These are phyloP conservation scores for Phlebopus sp. DNA, from an alignment of 1,284 basidiomycete species.

Conservation along the genomic window DNA sequence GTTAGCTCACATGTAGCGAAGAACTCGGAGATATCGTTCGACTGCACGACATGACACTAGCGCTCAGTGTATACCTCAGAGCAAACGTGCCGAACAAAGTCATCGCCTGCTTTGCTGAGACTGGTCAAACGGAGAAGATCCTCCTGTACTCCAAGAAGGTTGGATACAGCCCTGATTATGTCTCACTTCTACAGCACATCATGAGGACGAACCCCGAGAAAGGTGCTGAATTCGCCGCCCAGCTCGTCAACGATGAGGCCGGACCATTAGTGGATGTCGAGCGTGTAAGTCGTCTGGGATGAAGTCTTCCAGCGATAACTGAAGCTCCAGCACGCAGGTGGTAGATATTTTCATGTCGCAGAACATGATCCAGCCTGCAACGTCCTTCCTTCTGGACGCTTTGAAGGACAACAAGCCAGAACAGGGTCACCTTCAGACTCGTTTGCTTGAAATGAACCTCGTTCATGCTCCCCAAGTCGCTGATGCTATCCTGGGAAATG, in stretches of 20 bases:
- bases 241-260: slow-evolving; percentile 90
- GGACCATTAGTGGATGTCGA: slow-evolving; percentile 96
- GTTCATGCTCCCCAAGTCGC: slow-evolving; percentile 98
- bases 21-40: slow-evolving; percentile 98
- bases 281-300: slow-evolving; percentile 51
- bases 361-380: slow-evolving; percentile 99
- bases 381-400: slow-evolving; percentile 97
- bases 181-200: slow-evolving; percentile 93
- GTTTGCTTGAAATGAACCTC: slow-evolving; percentile 97
- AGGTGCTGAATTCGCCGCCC: slow-evolving; percentile 96
- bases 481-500: slow-evolving; percentile 97
- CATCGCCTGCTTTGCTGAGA: slow-evolving; percentile 98
- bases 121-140: slow-evolving; percentile 98
- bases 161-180: slow-evolving; percentile 92
- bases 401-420: slow-evolving; percentile 99
- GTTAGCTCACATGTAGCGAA: slow-evolving; percentile 93
- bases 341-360: slow-evolving; percentile 99
- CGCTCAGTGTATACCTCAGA: slow-evolving; percentile 97
- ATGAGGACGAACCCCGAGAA: slow-evolving; percentile 98
- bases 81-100: slow-evolving; percentile 99
- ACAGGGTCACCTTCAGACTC: slow-evolving; percentile 94
- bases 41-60: slow-evolving; percentile 94
- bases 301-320: not conserved
- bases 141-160: slow-evolving; percentile 98
- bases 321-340: slow-evolving; percentile 45